Conservation (phyloP, 257 asterid genomes). For the Fraxinus anomala region DNA sequence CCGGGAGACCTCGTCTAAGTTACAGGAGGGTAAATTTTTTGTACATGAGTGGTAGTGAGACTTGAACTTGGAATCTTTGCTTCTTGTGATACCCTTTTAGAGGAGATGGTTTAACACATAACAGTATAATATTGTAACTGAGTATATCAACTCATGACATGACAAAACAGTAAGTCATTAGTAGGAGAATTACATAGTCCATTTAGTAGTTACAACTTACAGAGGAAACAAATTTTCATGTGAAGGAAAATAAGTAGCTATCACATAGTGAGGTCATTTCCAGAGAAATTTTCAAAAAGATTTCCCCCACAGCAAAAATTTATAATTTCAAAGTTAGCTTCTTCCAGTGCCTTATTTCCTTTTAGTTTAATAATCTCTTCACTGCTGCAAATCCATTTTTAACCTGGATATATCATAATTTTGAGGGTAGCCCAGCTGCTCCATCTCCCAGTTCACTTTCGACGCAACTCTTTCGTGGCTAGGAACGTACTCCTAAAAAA, state of each 20-base stretch:
- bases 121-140: not conserved
- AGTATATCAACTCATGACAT: not conserved
- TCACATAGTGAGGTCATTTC: conserved; percentile 35
- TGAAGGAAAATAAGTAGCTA: conserved; percentile 32
- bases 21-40: not conserved
- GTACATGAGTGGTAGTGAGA: not conserved
- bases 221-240: conserved; percentile 27
- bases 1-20: not conserved
- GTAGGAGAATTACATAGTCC: conserved; percentile 36
- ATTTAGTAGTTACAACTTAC: conserved; percentile 46
- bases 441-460: conserved; percentile 52
- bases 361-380: conserved; percentile 27
- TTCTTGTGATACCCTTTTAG: not conserved
- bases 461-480: conserved; percentile 46
- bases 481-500: conserved; percentile 46
- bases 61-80: not conserved
- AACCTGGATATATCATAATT: conserved; percentile 52
- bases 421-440: conserved; percentile 44
- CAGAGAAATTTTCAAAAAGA: conserved; percentile 55
- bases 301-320: conserved; percentile 40
- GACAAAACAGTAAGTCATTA: conserved; percentile 28
- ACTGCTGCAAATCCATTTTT: conserved; percentile 30
- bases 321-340: conserved; percentile 46
- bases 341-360: conserved; percentile 36
- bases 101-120: not conserved